phyloP scores from a whole-genome alignment of 148 eudicot species.

The Dianthus caryophyllus region DNA sequence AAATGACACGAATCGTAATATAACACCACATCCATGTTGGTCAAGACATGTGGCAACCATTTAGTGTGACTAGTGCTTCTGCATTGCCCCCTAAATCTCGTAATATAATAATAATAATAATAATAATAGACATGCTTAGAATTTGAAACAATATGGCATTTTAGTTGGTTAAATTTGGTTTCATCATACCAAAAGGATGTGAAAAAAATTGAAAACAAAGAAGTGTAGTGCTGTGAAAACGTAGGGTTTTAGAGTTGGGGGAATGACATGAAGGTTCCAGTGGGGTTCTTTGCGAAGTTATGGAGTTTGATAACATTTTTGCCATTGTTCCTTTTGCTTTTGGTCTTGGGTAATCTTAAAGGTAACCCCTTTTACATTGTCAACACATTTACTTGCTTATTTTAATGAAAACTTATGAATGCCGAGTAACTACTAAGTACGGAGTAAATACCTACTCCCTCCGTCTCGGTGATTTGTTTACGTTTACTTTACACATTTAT shows the following conservation, averaged over 20 bases:
- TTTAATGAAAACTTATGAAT: too few relatives aligned
- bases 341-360: constrained; percentile 60
- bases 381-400: not conserved
- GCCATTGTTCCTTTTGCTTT: constrained; percentile 65
- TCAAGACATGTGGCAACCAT: not conserved
- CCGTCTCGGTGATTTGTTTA: too few relatives aligned
- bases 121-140: not conserved
- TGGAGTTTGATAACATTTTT: constrained; percentile 72
- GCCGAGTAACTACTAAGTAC: not conserved
- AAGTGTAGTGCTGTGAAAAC: not conserved
- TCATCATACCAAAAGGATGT: too few relatives aligned
- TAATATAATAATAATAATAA: too few relatives aligned
- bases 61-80: not conserved
- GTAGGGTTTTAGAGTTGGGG: too few relatives aligned
- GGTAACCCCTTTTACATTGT: constrained; percentile 24
- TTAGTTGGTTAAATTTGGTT: too few relatives aligned
- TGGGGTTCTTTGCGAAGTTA: constrained; percentile 53
- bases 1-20: not conserved
- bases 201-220: not conserved
- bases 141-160: too few relatives aligned
- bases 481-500: too few relatives aligned
- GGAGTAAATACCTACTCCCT: too few relatives aligned
- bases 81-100: not conserved
- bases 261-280: constrained; percentile 59
- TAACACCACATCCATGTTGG: not conserved